Evolutionary conservation across 345 rosid species (phyloP).

Genomic region (Luvunga scandens): DNA sequence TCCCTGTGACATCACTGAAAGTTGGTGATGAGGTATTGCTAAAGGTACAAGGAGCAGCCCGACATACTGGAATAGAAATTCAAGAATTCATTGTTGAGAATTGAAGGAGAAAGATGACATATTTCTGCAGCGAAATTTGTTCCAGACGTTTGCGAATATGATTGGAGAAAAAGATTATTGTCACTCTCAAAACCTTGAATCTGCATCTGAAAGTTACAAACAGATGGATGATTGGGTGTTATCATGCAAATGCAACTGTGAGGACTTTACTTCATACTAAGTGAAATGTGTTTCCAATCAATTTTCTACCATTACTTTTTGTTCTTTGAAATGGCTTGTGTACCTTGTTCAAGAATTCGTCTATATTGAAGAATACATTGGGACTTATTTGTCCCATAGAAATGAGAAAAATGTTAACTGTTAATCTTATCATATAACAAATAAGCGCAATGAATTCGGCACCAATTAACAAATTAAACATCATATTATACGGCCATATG

Average conservation of each 20-base stretch:
- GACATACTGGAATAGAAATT: constrained; percentile 86
- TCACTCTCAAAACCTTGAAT: background rate
- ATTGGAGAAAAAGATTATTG: background rate
- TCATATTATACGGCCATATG: background rate
- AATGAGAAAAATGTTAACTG: background rate
- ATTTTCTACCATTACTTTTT: background rate
- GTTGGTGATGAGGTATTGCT: constrained; percentile 62
- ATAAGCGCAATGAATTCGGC: no score
- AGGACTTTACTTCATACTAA: background rate
- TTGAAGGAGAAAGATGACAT: constrained; percentile 30
- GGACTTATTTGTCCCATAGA: background rate
- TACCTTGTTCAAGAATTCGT: background rate
- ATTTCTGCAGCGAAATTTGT: background rate
- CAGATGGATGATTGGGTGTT: background rate
- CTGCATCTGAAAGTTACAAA: background rate
- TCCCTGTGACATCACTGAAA: constrained; percentile 70
- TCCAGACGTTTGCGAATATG: background rate
- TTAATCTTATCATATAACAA: background rate
- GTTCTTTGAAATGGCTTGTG: background rate
- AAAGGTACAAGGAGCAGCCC: constrained; percentile 72
- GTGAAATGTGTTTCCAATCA: background rate
- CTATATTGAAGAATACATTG: background rate
- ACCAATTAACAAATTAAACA: no score
- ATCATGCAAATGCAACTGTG: background rate
- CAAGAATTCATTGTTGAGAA: constrained; percentile 79